A percentile compares a stretch with the other conserved stretches of the same genome.
These are phyloP conservation scores for Lachancea mirantina DNA, from an alignment of 805 yeast genomes.

Conservation along the genomic window DNA sequence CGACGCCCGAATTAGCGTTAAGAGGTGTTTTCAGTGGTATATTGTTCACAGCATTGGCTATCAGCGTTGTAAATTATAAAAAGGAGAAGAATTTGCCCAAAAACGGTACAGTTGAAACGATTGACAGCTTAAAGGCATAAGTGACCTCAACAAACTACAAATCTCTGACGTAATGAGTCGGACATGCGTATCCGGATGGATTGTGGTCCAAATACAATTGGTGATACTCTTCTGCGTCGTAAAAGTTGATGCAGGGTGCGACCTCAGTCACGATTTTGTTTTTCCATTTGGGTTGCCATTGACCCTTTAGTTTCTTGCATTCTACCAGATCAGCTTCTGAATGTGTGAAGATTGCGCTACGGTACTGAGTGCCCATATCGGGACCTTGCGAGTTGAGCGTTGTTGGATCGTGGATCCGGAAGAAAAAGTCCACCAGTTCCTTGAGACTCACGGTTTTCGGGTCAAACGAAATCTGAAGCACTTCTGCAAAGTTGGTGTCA, in stretches of 20 bases:
- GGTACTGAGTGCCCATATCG: conserved; percentile 83
- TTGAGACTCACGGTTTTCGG: conserved; percentile 53
- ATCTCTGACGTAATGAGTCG: conserved; percentile 73
- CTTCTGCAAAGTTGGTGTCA: conserved; percentile 72
- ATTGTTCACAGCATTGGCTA: conserved; percentile 17
- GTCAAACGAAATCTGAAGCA: conserved; percentile 74
- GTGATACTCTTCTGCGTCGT: conserved; percentile 95
- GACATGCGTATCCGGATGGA: conserved; percentile 85
- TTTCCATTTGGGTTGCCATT: conserved; percentile 63
- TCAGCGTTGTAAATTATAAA: conserved; percentile 15
- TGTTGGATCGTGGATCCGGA: conserved; percentile 92
- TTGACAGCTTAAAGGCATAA: not conserved
- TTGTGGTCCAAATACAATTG: conserved; percentile 74
- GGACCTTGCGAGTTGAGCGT: conserved; percentile 77
- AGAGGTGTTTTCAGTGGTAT: conserved; percentile 20
- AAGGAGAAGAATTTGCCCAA: conserved; percentile 15
- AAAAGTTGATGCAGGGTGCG: conserved; percentile 60
- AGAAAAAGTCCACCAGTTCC: conserved; percentile 74
- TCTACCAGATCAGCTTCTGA: conserved; percentile 37
- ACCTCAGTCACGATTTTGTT: conserved; percentile 63
- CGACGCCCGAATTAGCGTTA: conserved; percentile 13
- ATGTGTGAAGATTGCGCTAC: conserved; percentile 72
- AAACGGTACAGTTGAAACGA: not conserved
- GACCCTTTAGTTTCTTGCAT: conserved; percentile 42
- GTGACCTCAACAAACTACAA: conserved; percentile 28